Evolutionary conservation across 2,329 filamentous ascomycete species (phyloP).

Genomic region (Botrytis byssoidea): DNA sequence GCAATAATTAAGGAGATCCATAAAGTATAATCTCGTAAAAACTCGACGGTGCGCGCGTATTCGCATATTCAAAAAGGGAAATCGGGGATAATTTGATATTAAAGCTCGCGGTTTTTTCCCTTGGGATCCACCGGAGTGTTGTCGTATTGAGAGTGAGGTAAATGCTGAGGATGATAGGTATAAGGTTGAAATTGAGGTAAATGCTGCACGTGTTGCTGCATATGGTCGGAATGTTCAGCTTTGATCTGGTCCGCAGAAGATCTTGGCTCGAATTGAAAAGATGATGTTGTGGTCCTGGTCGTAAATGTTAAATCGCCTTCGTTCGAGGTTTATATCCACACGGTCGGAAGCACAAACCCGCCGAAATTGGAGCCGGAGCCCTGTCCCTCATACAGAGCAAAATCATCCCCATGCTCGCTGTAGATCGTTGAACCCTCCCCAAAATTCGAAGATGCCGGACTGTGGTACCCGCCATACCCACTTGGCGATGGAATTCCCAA

Average conservation of each 20-base stretch:
- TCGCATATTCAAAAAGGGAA: constrained; percentile 25
- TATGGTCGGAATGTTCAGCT: constrained; percentile 29
- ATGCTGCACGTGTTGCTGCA: constrained; percentile 23
- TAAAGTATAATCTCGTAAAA: constrained; percentile 14
- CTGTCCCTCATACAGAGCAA: constrained; percentile 39
- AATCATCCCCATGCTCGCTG: constrained; percentile 59
- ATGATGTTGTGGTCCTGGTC: constrained; percentile 36
- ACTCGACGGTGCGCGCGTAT: constrained; percentile 7
- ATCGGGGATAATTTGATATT: constrained; percentile 26
- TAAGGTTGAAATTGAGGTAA: constrained; percentile 24
- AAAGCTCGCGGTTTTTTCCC: constrained; percentile 38
- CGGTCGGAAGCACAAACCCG: constrained; percentile 41
- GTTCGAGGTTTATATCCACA: constrained; percentile 40
- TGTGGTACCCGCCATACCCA: constrained; percentile 52
- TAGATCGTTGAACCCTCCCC: constrained; percentile 61
- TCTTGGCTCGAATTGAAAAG: constrained; percentile 34
- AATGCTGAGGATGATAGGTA: constrained; percentile 26
- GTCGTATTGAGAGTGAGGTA: constrained; percentile 31
- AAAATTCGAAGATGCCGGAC: constrained; percentile 61
- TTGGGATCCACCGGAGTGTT: constrained; percentile 33
- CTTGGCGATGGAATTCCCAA: constrained; percentile 63
- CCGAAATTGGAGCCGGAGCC: constrained; percentile 38
- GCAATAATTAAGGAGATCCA: constrained; percentile 28
- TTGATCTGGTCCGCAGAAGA: constrained; percentile 29
- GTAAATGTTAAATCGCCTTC: constrained; percentile 38